Conservation (phyloP, 768 basidiomycete species). For the Chalciporus pseudorubinellus region DNA sequence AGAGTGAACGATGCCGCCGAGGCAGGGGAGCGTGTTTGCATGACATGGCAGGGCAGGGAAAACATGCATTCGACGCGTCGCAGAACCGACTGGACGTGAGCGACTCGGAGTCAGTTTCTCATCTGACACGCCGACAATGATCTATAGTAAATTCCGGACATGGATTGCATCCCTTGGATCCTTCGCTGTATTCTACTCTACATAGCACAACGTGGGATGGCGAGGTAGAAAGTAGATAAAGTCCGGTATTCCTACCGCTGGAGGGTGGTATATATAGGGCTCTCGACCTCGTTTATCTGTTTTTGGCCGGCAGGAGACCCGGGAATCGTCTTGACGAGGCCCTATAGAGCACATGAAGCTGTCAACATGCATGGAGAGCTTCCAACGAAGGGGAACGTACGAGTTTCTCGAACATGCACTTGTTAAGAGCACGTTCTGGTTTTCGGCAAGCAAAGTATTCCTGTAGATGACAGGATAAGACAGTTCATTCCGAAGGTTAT, state of each 20-base stretch:
- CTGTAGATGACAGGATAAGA: constrained; percentile 38
- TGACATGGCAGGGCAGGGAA: constrained; percentile 28
- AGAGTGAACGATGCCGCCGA: neutral
- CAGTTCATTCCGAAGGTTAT: neutral
- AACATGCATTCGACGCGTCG: constrained; percentile 29
- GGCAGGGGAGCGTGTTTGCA: constrained; percentile 21
- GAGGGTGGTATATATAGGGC: constrained; percentile 75
- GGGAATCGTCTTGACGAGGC: constrained; percentile 87
- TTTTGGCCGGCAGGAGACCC: constrained; percentile 78
- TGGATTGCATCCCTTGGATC: neutral
- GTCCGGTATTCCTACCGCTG: constrained; percentile 61
- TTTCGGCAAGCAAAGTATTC: constrained; percentile 88
- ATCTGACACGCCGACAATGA: neutral
- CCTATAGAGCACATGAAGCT: constrained; percentile 45
- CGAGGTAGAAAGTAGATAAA: neutral
- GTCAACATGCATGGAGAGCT: neutral
- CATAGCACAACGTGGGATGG: constrained; percentile 4
- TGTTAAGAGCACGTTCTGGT: constrained; percentile 83
- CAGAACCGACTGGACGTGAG: neutral
- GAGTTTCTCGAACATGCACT: constrained; percentile 95
- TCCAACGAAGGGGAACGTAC: constrained; percentile 46
- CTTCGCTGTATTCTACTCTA: constrained; percentile 21
- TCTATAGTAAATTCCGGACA: neutral
- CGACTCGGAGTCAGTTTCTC: no score
- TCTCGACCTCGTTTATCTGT: constrained; percentile 86